These are phyloP conservation scores for Coccomyxa subellipsoidea DNA, from an alignment of 163 green algal genomes.

Conservation along the genomic window DNA sequence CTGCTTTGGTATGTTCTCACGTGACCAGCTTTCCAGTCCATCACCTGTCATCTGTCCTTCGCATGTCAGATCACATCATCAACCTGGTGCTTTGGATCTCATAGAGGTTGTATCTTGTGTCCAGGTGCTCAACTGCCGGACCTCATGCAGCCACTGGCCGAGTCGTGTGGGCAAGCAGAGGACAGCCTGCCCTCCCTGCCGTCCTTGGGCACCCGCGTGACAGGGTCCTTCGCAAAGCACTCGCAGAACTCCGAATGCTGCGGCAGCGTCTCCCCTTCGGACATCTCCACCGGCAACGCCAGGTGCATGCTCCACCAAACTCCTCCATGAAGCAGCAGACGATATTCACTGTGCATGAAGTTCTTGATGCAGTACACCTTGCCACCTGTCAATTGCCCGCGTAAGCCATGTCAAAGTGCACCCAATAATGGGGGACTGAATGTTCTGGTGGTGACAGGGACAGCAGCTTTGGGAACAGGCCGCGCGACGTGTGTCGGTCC, in stretches of 20 bases:
- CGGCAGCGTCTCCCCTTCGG: not conserved
- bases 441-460: not conserved
- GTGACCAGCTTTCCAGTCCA: no score
- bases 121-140: not conserved
- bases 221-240: not conserved
- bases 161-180: not conserved
- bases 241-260: not conserved
- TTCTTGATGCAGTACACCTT: no score
- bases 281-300: not conserved
- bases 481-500: not conserved
- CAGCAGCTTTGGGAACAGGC: not conserved
- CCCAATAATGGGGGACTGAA: no score
- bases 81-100: not conserved
- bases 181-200: not conserved
- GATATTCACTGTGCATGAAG: no score
- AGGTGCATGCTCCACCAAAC: not conserved
- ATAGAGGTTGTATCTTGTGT: not conserved
- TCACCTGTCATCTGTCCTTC: not conserved
- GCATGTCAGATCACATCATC: not conserved
- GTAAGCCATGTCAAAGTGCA: no score
- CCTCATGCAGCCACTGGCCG: not conserved
- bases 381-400: no score
- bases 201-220: not conserved
- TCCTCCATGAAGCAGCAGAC: not conserved
- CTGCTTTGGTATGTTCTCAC: not conserved